A percentile compares a stretch with the other conserved stretches of the same genome.
Evolutionary conservation across 2,329 filamentous ascomycete species (phyloP).

Genomic region (Stenocarpella maydis): DNA sequence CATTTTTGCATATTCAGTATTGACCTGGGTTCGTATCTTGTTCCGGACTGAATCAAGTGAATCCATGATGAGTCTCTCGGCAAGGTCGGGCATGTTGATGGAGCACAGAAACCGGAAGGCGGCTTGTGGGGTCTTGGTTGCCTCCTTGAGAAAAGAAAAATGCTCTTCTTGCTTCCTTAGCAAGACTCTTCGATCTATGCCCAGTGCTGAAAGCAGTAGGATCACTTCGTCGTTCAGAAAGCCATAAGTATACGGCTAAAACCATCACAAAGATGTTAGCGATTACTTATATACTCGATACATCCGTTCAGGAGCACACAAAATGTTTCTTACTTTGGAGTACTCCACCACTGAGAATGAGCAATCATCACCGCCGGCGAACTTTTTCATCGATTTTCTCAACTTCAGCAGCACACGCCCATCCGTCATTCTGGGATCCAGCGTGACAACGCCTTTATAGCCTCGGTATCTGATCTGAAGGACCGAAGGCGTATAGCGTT

Average conservation of each 20-base stretch:
- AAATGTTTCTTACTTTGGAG: not conserved
- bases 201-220: not conserved
- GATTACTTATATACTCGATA: too few relatives aligned
- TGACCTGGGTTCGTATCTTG: not conserved
- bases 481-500: not conserved
- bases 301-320: too few relatives aligned
- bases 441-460: not conserved
- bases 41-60: not conserved
- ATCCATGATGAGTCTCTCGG: not conserved
- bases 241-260: not conserved
- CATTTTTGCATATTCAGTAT: not conserved
- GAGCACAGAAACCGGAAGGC: not conserved
- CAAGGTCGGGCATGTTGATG: not conserved
- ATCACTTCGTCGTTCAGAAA: not conserved
- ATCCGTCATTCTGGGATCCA: not conserved
- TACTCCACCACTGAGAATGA: not conserved
- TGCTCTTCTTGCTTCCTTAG: not conserved
- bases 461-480: not conserved
- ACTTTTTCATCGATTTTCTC: not conserved
- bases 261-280: not conserved
- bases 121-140: not conserved
- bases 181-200: not conserved
- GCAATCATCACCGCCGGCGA: not conserved
- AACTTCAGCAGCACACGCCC: not conserved
- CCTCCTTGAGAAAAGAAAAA: not conserved